Conservation (phyloP, 1,139 yeast species). For the Lodderomyces orthopsilosis region DNA sequence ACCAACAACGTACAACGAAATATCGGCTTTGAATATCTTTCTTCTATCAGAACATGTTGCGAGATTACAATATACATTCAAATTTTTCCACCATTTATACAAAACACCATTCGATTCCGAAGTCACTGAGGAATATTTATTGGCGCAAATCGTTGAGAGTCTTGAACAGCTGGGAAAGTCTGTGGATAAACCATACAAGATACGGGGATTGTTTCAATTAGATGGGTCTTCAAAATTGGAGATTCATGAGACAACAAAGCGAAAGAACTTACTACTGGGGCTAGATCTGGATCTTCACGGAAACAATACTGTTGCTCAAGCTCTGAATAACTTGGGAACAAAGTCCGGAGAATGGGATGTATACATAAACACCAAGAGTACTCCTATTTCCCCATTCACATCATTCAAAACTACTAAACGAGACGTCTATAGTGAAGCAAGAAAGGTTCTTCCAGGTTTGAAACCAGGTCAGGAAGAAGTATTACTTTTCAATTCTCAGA, state of each 20-base stretch:
- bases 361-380: constrained; percentile 54
- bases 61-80: constrained; percentile 53
- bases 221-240: constrained; percentile 53
- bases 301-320: too few relatives aligned
- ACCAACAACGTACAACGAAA: constrained; percentile 25
- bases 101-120: constrained; percentile 23
- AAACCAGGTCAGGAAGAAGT: constrained; percentile 59
- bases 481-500: constrained; percentile 58
- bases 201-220: constrained; percentile 53
- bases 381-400: constrained; percentile 69
- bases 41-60: constrained; percentile 62
- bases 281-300: too few relatives aligned
- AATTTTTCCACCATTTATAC: constrained; percentile 45
- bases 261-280: constrained; percentile 35
- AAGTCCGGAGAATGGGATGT: constrained; percentile 46
- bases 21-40: constrained; percentile 47
- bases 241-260: constrained; percentile 37
- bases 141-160: constrained; percentile 44
- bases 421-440: constrained; percentile 58
- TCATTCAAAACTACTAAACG: constrained; percentile 86
- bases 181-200: constrained; percentile 46
- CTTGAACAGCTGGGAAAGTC: constrained; percentile 28
- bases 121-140: constrained; percentile 41
- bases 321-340: too few relatives aligned
- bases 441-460: constrained; percentile 47